Conservation (phyloP, 441 rosid genomes). For the Gossypium aridum region DNA sequence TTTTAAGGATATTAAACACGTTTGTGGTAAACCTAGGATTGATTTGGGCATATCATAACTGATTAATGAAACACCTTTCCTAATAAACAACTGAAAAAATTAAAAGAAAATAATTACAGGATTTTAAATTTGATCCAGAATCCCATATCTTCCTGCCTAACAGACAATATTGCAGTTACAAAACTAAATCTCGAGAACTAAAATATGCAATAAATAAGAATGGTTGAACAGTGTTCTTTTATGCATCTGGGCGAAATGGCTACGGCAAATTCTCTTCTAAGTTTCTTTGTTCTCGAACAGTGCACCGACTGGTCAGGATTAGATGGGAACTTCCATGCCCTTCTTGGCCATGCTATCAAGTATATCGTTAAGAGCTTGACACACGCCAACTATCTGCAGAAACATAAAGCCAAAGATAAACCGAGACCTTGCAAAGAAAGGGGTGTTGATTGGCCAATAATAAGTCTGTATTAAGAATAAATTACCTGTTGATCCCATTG, state of each 20-base stretch:
- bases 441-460: background rate
- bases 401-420: background rate
- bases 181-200: background rate
- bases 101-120: background rate
- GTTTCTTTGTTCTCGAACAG: background rate
- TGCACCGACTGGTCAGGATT: constrained; percentile 4
- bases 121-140: background rate
- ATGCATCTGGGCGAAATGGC: background rate
- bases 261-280: background rate
- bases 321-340: constrained; percentile 82
- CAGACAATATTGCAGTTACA: background rate
- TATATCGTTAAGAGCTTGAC: constrained; percentile 91
- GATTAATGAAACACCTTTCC: background rate
- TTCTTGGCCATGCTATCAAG: constrained; percentile 91
- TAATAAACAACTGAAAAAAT: background rate
- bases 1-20: background rate
- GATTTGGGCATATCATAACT: background rate
- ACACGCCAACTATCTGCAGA: constrained; percentile 78
- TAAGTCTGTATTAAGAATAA: background rate
- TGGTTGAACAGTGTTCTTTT: background rate
- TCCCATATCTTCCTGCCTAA: background rate
- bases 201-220: background rate
- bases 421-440: background rate
- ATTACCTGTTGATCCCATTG: constrained; percentile 99
- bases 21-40: background rate